Base-by-base conservation (phyloP, 768 basidiomycete species). In the Boletus tomentosulus region DNA sequence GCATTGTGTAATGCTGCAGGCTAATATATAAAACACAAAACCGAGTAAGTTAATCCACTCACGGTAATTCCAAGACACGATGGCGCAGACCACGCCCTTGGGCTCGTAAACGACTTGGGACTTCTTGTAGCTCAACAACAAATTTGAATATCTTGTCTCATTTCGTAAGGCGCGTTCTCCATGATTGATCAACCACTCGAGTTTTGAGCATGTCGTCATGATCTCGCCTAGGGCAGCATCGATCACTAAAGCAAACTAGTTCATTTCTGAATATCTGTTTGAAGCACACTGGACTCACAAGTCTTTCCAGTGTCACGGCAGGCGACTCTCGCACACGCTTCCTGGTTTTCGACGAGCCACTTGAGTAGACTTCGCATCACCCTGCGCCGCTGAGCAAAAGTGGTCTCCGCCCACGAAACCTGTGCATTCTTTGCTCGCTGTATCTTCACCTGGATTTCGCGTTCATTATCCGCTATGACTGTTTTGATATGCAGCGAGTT, bases 1-100 rank as follows among this genome's bases (percentile, higher is more conserved):
- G 89, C 82, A 65, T 98, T 98, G 70, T 98, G 96, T 53, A 98
- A 73, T 33, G 93, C 92, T 94, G 59, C 15, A 46, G 33, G n/a
- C 31, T 39, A 11, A n/a, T 31, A 50, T 57, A 19, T 53, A 44
- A 46, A 45, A 52, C 27, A 30, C 11, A 4, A 27, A 15, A 4
- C 9, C 12, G 11, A 12, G 13, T 31, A 8, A 22, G 19, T 30
- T n/a, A 41, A 69, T 31, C 25, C 10, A 61, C 80, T 46, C 64
- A 93, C 92, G 91, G 67, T 94, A 94, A 62, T 93, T 94, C 92
- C 94, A 98, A 0, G 92, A 95, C 4, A 98, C 93, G 54, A 96
- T 87, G 3, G 85, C 97, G 43, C 89, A 86, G 13, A 97, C 90
- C 1, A 96, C 89, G 25, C 97, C 97, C 22, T 93, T 79, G 19